A percentile compares a stretch with the other conserved stretches of the same genome.
These are phyloP conservation scores for Cladosporium phlei DNA, from an alignment of 2,329 filamentous ascomycete genomes.

Conservation along the genomic window DNA sequence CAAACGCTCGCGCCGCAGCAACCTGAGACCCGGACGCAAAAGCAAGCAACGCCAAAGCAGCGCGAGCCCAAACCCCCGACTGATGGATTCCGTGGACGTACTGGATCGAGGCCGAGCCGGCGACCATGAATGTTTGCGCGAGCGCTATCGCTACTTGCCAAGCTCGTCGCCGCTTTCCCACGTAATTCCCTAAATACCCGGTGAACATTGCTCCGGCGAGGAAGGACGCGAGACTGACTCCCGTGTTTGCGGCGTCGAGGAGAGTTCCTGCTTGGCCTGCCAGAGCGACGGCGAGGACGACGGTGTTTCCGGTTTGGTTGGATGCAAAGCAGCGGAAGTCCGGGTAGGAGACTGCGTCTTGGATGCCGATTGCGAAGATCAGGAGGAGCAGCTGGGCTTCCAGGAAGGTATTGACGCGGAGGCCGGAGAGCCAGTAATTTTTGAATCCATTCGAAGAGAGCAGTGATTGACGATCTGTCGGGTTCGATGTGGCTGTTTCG, in stretches of 20 bases:
- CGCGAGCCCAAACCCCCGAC: neutral
- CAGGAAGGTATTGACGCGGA: constrained; percentile 21
- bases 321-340: constrained; percentile 60
- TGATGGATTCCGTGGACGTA: neutral
- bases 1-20: constrained; percentile 51
- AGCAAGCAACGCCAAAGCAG: constrained; percentile 48
- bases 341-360: constrained; percentile 57
- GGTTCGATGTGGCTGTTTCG: no score
- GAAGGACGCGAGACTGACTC: constrained; percentile 52
- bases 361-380: constrained; percentile 37
- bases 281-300: constrained; percentile 49
- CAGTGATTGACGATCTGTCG: no score
- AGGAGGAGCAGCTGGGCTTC: constrained; percentile 34
- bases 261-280: constrained; percentile 36
- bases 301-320: constrained; percentile 63
- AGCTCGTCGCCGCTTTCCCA: constrained; percentile 46
- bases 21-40: constrained; percentile 57
- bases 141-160: constrained; percentile 53
- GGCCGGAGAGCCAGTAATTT: neutral
- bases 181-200: constrained; percentile 52
- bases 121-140: constrained; percentile 53
- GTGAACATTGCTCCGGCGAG: constrained; percentile 51
- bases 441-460: no score
- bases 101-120: constrained; percentile 40
- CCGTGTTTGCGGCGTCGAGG: constrained; percentile 44